Base-by-base conservation (phyloP, 805 yeast species). In the Saturnispora silvae region DNA sequence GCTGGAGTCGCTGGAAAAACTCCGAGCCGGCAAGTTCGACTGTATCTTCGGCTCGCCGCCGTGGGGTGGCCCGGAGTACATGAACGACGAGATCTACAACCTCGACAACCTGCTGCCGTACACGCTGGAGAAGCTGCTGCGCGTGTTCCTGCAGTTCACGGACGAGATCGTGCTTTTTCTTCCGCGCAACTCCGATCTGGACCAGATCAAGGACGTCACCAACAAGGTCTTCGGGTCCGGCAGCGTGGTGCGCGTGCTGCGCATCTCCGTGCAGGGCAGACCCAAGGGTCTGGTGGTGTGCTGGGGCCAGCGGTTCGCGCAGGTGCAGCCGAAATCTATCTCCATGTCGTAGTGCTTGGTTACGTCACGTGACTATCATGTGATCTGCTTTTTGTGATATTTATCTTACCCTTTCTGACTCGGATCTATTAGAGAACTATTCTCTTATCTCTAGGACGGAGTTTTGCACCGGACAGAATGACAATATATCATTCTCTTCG, bases 1-100 rank as follows among this genome's bases (percentile, higher is more conserved):
- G 3, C 17, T 37, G 9, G 8, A 9, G 1, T 20, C 23, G 10
- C 15, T 40, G 4, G 16, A 20, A 6, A 20, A 18, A 17, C 38
- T 50, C 3, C 14, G 25, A 18, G 17, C 34, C 3, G 28, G 20
- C 18, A 52, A 55, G 10, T 65, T 72, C 29, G 80, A 74, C 46
- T 63, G 75, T 35, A 64, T 74, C 5, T 82, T 79, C 57, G 67
- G 75, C 16, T 79, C 87, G 2, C 92, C 94, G 1, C 94, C 92
- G 1, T 82, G 94, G 94, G 92, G 92, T 22, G 94, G 94, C 0
- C 81, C 84, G 0, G 52, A 57, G 2, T 83, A 81, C 51, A 55
- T 60, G 37, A 46, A 56, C 14, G 54, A 54, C 15, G 40, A 41
- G 3, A 43, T 46, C 2, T 79, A 68, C 52, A 74, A 77, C 45